Evolutionary conservation across 768 basidiomycete genomes (phyloP), one percentile per base, ranked within the genome.

Genomic region (Leccinum obscurum): DNA sequence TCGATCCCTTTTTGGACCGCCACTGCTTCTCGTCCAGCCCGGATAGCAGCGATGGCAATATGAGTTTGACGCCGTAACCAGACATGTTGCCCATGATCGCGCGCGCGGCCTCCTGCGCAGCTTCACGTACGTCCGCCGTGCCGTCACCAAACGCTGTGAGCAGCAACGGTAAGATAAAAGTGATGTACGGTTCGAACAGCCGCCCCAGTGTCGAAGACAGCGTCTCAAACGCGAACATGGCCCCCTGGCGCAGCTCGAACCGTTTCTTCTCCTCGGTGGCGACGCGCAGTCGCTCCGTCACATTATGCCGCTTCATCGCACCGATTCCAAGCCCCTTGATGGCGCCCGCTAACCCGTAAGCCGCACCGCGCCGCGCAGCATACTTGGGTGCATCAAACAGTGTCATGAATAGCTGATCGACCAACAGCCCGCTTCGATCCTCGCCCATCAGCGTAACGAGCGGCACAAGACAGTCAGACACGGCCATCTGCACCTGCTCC

Each of bases 1-100:
- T 98, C 7, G 95, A 95, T 2, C 96, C 97, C 73, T 92, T 92
- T 78, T 98, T 98, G 1, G 94, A 93, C 14, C 97, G 83, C 97
- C 97, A 98, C 69, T 98, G 96, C 71, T 96, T 98, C 73, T 98
- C 97, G 65, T 98, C 95, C 55, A 98, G 77, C 24, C 95, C 95
- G 41, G 88, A 88, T 10, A 99, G 80, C 22, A 99, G 74, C 2
- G 90, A 89, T 0, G 97, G 96, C 15, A 98, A 77, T 61, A 99
- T 94, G 50, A 95, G 85, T 76, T 99, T 98, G 70, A 99, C 90
- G 37, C 95, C 95, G 71, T 98, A 94, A 1, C 89, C 94, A 15
- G 93, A 95, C 72, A 99, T 82, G 64, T 92, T 91, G 1, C 87
- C 89, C 97, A 98, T 98, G 77, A 99, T 95, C 34, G 94, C 86